A percentile compares a stretch with the other conserved stretches of the same genome.
phyloP scores from a whole-genome alignment of 164 flowering plant species.

The Litsea cubeba region DNA sequence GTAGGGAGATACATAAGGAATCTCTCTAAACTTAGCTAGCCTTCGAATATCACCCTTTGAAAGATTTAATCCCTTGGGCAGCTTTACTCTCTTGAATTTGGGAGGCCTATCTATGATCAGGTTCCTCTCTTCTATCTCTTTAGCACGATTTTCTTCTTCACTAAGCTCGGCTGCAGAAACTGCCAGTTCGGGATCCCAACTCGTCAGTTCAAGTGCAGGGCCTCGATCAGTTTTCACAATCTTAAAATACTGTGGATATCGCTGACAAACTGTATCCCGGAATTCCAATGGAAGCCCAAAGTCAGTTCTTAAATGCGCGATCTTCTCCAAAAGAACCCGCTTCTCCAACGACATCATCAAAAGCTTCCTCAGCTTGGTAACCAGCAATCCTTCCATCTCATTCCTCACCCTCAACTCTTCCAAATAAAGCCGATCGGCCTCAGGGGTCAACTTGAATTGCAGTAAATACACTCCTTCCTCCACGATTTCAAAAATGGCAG shows the following conservation, averaged over 20 bases:
- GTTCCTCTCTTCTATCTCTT: constrained; percentile 60
- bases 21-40: constrained; percentile 56
- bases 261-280: constrained; percentile 62
- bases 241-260: constrained; percentile 85
- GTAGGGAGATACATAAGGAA: constrained; percentile 87
- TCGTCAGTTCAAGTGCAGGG: constrained; percentile 78
- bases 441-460: constrained; percentile 65
- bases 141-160: constrained; percentile 53
- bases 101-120: constrained; percentile 80
- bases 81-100: constrained; percentile 70
- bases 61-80: constrained; percentile 83
- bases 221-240: constrained; percentile 71
- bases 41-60: constrained; percentile 78
- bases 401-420: constrained; percentile 77
- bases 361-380: constrained; percentile 73
- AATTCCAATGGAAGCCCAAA: constrained; percentile 83
- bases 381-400: constrained; percentile 73
- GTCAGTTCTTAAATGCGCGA: constrained; percentile 77
- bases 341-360: constrained; percentile 94
- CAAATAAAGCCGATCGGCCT: constrained; percentile 75
- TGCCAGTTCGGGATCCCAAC: constrained; percentile 94
- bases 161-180: constrained; percentile 79
- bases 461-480: constrained; percentile 82
- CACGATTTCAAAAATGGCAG: constrained; percentile 79
- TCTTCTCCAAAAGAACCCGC: constrained; percentile 74